Conservation (phyloP, 2,329 filamentous ascomycete genomes). For the Rhinocladiella similis region DNA sequence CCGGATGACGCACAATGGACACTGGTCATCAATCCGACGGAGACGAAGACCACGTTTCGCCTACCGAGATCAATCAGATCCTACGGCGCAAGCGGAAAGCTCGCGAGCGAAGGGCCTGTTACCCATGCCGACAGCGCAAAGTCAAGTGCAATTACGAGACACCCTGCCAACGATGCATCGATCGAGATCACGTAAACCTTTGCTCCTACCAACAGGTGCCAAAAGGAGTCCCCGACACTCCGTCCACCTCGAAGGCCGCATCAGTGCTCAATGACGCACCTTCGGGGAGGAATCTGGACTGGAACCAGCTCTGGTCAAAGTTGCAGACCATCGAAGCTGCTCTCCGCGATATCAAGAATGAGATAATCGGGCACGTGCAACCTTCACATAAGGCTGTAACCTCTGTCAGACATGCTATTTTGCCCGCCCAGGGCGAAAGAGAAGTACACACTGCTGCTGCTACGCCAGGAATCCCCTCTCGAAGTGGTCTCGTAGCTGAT, state of each 20-base stretch:
- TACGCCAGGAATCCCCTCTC: not conserved
- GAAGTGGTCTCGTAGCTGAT: constrained; percentile 32
- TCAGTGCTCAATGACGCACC: constrained; percentile 4
- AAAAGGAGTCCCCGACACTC: constrained; percentile 28
- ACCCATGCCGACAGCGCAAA: constrained; percentile 39
- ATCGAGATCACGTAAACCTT: constrained; percentile 47
- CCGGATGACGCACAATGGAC: not conserved
- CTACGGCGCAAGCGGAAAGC: constrained; percentile 31
- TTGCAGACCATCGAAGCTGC: constrained; percentile 4
- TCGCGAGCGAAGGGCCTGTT: constrained; percentile 35
- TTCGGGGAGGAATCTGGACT: not conserved
- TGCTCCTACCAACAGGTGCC: constrained; percentile 48
- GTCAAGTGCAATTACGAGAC: constrained; percentile 36
- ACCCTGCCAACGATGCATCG: constrained; percentile 48
- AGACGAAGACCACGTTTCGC: not conserved
- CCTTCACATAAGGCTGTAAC: not conserved
- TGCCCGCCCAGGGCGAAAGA: constrained; percentile 13
- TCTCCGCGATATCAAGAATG: constrained; percentile 5
- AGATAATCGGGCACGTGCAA: not conserved
- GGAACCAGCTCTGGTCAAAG: constrained; percentile 3
- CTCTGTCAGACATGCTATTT: not conserved
- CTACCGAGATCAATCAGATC: constrained; percentile 5
- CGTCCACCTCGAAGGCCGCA: constrained; percentile 27
- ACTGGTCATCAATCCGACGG: not conserved
- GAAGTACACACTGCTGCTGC: constrained; percentile 39